phyloP scores from a whole-genome alignment of 371 early-diverging fungal species.

The Syncephalastrum racemosum region DNA sequence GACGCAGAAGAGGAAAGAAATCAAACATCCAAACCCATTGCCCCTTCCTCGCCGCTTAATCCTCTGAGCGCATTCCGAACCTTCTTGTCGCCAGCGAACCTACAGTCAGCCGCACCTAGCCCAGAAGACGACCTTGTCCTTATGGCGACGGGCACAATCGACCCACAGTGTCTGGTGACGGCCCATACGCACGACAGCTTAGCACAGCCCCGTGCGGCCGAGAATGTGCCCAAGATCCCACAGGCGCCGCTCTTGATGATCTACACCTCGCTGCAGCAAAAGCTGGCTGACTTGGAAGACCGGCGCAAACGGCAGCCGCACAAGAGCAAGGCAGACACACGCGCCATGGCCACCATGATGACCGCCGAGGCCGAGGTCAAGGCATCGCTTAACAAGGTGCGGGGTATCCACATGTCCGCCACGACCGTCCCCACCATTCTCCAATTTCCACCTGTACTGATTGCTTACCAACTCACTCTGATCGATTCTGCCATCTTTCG shows the following conservation, averaged over 20 bases:
- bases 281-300: constrained; percentile 23
- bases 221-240: constrained; percentile 30
- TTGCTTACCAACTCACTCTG: constrained; percentile 74
- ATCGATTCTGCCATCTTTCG: constrained; percentile 73
- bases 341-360: constrained; percentile 7
- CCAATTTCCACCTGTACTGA: constrained; percentile 64
- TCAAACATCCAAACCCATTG: not conserved
- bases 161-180: constrained; percentile 20
- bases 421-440: constrained; percentile 57
- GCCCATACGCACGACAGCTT: constrained; percentile 19
- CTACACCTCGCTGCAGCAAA: constrained; percentile 27
- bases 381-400: constrained; percentile 41
- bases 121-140: constrained; percentile 14
- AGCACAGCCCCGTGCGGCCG: constrained; percentile 10
- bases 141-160: constrained; percentile 17
- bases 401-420: constrained; percentile 45
- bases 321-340: constrained; percentile 1
- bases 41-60: not conserved
- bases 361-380: constrained; percentile 27
- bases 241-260: constrained; percentile 35
- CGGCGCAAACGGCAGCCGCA: not conserved
- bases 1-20: constrained; percentile 14
- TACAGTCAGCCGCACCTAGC: not conserved
- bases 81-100: not conserved
- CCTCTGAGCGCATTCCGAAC: not conserved